Conservation (phyloP, 2,329 filamentous ascomycete genomes). For the Colletotrichum sp. region DNA sequence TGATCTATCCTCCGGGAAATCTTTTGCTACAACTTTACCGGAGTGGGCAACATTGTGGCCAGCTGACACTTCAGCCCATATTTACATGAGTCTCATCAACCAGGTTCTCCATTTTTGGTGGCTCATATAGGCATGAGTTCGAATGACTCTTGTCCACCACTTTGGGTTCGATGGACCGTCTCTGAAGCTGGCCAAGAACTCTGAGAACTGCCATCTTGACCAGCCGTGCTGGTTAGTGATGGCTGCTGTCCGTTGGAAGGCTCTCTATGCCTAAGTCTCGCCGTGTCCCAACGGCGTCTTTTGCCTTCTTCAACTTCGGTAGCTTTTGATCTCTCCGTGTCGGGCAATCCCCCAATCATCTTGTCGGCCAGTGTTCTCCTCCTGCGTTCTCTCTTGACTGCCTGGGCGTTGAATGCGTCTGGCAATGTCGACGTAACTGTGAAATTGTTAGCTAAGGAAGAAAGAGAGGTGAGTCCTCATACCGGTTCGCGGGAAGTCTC, state of each 20-base stretch:
- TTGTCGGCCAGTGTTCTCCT: not conserved
- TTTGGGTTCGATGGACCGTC: too few relatives aligned
- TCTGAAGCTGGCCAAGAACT: not conserved
- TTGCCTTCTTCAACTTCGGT: not conserved
- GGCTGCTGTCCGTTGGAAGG: not conserved
- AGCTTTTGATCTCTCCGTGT: not conserved
- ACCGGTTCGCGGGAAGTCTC: not conserved
- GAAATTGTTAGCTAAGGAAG: not conserved
- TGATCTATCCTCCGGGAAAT: too few relatives aligned
- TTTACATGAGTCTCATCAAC: too few relatives aligned
- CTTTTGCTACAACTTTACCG: too few relatives aligned
- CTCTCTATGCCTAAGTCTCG: not conserved
- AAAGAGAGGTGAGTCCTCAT: not conserved
- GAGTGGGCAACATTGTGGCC: too few relatives aligned
- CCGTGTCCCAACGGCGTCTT: not conserved
- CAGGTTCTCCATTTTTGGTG: too few relatives aligned
- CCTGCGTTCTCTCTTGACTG: not conserved
- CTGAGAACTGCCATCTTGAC: not conserved
- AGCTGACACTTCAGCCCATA: too few relatives aligned
- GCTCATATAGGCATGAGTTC: too few relatives aligned
- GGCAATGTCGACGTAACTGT: not conserved
- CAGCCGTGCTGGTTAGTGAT: not conserved
- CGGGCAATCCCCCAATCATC: not conserved
- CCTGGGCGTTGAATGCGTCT: not conserved
- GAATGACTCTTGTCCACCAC: too few relatives aligned